Conservation (phyloP, 495 filamentous ascomycete genomes). For the Acidomyces sp. region DNA sequence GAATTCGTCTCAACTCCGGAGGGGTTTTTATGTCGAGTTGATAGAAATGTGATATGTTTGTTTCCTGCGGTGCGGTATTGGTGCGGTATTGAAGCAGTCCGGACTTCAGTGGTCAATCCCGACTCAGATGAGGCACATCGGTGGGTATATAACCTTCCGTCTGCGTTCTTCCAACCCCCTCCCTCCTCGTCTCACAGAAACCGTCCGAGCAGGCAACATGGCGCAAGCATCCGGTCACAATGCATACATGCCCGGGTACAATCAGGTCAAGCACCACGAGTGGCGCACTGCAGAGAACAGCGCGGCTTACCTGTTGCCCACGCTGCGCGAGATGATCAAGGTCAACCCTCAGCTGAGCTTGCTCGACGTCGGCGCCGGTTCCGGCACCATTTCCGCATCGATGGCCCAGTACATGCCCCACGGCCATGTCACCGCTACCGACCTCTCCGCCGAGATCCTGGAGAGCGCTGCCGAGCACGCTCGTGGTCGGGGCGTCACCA, state of each 20-base stretch:
- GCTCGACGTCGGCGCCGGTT: conserved; percentile 19
- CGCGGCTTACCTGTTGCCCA: conserved; percentile 17
- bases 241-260: conserved; percentile 37
- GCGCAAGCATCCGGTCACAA: conserved; percentile 1
- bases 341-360: conserved; percentile 11
- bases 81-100: too few relatives aligned
- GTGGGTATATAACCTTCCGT: too few relatives aligned
- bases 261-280: conserved; percentile 34
- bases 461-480: conserved; percentile 25
- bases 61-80: too few relatives aligned
- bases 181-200: too few relatives aligned
- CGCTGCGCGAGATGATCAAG: conserved; percentile 3
- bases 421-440: conserved; percentile 32
- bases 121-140: too few relatives aligned
- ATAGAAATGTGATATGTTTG: too few relatives aligned
- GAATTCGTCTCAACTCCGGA: too few relatives aligned
- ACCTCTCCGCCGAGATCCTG: conserved; percentile 30
- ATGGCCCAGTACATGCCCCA: conserved; percentile 28
- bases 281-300: conserved; percentile 19
- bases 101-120: too few relatives aligned
- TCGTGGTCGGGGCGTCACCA: conserved; percentile 22
- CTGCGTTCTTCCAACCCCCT: too few relatives aligned
- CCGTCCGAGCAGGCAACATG: too few relatives aligned
- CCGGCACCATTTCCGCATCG: conserved; percentile 24
- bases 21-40: too few relatives aligned